Evolutionary conservation across 75 land plant genomes (phyloP), one percentile per base, ranked within the genome.

Genomic region (Isoetes taiwanensis): DNA sequence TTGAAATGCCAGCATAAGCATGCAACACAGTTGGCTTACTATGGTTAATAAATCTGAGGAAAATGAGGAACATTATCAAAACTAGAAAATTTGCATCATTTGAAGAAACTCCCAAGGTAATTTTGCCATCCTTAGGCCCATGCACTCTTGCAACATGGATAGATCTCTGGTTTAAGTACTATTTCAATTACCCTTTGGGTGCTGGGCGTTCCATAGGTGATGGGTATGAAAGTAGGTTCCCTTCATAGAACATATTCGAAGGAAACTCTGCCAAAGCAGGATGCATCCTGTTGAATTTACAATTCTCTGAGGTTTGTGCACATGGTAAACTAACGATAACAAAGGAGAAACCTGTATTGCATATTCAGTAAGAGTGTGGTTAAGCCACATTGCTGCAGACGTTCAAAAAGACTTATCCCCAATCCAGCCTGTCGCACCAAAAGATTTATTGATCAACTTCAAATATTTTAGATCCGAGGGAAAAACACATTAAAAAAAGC

Each of bases 181-280:
- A 9, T 5, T n/a, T 0, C 11, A 37, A 67, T 58, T 30, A 71
- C 74, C 74, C 74, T 41, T 57, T 52, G 30, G 74, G 74, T 32
- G 68, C 57, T 38, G 31, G 67, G 17, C 74, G 61, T 27, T 71
- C 74, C 34, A 63, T 52, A 46, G 62, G 63, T 31, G 52, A 59
- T 27, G 63, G 63, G 21, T 71, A 57, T 34, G 74, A 65, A n/a
- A 57, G 28, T 20, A 71, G 63, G 12, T 27, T 58, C 16, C 63
- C 63, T 28, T 33, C 71, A 32, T 71, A 71, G 41, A 71, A 71
- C 2, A 53, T 62, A n/a, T 14, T 37, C 20, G 74, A 71, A 16
- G 74, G 68, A 56, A 68, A 65, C 24, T 35, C 57, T 28, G 74
- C 68, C 52, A 71, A 28, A 50, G 52, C 68, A 14, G 74, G 74